Conservation (phyloP, 208 protist species). For the Trypanosoma scelopori region DNA sequence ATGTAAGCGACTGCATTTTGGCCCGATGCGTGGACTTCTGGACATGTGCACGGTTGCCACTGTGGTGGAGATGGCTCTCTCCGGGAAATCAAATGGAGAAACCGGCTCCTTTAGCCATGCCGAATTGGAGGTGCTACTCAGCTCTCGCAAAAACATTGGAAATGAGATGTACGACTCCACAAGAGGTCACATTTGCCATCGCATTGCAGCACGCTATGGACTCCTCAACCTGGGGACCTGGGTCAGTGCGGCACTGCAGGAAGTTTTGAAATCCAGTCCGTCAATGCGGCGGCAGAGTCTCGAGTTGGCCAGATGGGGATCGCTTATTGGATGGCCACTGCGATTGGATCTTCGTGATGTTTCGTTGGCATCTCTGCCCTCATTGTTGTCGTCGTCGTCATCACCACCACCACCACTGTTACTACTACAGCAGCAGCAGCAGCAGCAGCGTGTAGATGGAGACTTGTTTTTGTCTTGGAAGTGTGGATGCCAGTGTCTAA, state of each 20-base stretch:
- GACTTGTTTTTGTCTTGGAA: conserved; percentile 24
- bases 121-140: conserved; percentile 29
- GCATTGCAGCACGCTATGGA: conserved; percentile 24
- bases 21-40: conserved; percentile 50
- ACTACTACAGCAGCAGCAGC: too few species aligned
- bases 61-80: conserved; percentile 33
- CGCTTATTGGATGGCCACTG: conserved; percentile 19
- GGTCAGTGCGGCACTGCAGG: conserved; percentile 6
- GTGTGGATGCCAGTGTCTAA: conserved; percentile 59
- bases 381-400: neutral
- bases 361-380: neutral
- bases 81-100: conserved; percentile 9
- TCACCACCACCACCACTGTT: too few species aligned
- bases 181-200: conserved; percentile 1
- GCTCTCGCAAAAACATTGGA: conserved; percentile 24
- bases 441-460: neutral
- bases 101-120: conserved; percentile 6
- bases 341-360: conserved; percentile 13
- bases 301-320: conserved; percentile 17
- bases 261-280: conserved; percentile 1
- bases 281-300: conserved; percentile 1
- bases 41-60: conserved; percentile 47
- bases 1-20: conserved; percentile 56
- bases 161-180: conserved; percentile 18
- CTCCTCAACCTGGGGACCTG: conserved; percentile 16